Evolutionary conservation across 2,329 filamentous ascomycete genomes (phyloP), one percentile per base, ranked within the genome.

Genomic region (Colletotrichum chlorophyti): DNA sequence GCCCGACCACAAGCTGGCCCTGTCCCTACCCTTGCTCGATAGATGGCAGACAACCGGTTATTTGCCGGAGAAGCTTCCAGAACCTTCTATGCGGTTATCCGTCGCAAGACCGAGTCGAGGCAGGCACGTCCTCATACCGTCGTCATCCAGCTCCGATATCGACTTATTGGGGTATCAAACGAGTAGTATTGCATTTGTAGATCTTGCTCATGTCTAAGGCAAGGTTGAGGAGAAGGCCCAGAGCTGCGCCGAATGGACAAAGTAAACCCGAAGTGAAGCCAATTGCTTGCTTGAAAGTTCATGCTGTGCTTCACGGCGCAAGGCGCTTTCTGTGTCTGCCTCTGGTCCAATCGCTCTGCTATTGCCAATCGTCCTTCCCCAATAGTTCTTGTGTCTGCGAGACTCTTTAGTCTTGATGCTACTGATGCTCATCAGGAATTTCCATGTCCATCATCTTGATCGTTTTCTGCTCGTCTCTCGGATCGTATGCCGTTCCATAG

Each of bases 401-500:
- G 38, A 31, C 43, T 24, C 47, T 55, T 38, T 41, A 59, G 31
- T 55, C 37, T 49, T 35, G 27, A 29, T 26, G 51, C 48, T 61
- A 61, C 12, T 64, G 53, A 41, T 65, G 59, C 34, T 65, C 64
- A 24, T 70, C 65, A 6, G 66, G 61, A 38, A 73, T 64, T 7
- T 78, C 76, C 66, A 79, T 72, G 43, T 79, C 73, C 69, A 75
- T 74, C 17, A 69, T 54, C 52, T 69, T 68, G 38, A 66, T 64
- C 17, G 47, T 62, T 59, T 51, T 64, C 40, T 61, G 66, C 53
- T 55, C 61, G 11, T 46, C 59, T 47, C 17, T 63, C 38, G 50
- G 58, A 60, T 55, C 51, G 19, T 59, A 31, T 29, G 31, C 31
- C 51, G 31, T 32, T 24, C 35, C 41, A 14, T 58, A 38, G 10